Evolutionary conservation across 306 rosid species (phyloP).

Genomic region (Cicer cuneatum): DNA sequence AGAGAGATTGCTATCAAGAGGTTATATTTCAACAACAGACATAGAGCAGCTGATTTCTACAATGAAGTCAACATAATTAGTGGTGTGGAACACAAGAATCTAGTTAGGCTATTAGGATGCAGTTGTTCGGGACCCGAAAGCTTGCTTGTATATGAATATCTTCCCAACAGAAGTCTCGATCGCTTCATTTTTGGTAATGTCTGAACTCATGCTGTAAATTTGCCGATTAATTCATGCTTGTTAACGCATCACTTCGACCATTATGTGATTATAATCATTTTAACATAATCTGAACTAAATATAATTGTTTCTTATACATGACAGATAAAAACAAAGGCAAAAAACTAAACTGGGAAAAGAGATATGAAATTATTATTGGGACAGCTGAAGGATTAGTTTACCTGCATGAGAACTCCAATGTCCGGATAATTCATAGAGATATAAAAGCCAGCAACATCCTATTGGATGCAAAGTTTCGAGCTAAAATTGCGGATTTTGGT

Average conservation of each 20-base stretch:
- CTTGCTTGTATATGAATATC: constrained; percentile 82
- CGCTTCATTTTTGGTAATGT: constrained; percentile 78
- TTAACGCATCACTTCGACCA: constrained; percentile 1
- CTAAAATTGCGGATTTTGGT: constrained; percentile 97
- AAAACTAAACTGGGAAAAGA: constrained; percentile 80
- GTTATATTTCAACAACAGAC: constrained; percentile 80
- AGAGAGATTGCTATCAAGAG: constrained; percentile 95
- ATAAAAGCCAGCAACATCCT: constrained; percentile 92
- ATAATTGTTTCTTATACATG: constrained; percentile 30
- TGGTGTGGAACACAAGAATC: constrained; percentile 81
- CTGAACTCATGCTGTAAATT: constrained; percentile 19
- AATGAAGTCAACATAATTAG: constrained; percentile 90
- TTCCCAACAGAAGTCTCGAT: constrained; percentile 87
- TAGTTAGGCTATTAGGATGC: constrained; percentile 87
- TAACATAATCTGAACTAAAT: constrained; percentile 6
- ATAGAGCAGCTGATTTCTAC: constrained; percentile 84
- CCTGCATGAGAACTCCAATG: constrained; percentile 78
- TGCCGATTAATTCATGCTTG: constrained; percentile 3
- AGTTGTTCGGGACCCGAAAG: constrained; percentile 96
- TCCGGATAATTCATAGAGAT: constrained; percentile 85
- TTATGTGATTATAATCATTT: constrained; percentile 12
- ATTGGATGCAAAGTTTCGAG: constrained; percentile 72
- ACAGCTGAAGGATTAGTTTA: constrained; percentile 85
- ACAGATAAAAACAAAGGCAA: constrained; percentile 67
- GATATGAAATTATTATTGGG: constrained; percentile 69